Percentiles rank a stretch among this genome's conserved stretches.
Conservation (phyloP, 768 basidiomycete genomes). For the Phylloporus arenicola region DNA sequence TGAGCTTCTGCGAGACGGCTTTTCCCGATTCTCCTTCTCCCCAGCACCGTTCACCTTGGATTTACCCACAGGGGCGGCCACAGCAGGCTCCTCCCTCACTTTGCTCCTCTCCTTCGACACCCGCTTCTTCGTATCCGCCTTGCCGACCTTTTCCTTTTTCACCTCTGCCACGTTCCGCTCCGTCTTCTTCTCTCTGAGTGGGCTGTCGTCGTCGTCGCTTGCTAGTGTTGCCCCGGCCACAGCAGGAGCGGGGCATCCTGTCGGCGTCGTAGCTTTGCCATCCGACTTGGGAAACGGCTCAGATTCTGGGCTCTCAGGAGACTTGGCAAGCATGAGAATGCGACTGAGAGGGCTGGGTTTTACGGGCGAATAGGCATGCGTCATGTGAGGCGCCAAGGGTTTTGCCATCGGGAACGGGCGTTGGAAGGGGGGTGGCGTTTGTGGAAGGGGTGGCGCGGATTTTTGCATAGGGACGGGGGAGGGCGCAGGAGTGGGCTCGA, state of each 20-base stretch:
- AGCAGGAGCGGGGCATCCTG: slow-evolving; percentile 19
- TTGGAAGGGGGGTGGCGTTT: slow-evolving; percentile 24
- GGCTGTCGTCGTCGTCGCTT: slow-evolving; percentile 48
- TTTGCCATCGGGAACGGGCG: slow-evolving; percentile 68
- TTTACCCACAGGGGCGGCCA: slow-evolving; percentile 18
- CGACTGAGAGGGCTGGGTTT: slow-evolving; percentile 78
- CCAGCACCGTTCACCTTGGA: slow-evolving; percentile 27
- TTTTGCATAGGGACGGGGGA: slow-evolving; percentile 4
- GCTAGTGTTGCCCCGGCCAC: slow-evolving; percentile 7
- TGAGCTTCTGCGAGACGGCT: slow-evolving; percentile 29
- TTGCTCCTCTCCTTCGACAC: slow-evolving; percentile 40
- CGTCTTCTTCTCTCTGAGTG: slow-evolving; percentile 47
- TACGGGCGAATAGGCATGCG: slow-evolving; percentile 76
- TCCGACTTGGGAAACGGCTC: slow-evolving; percentile 1
- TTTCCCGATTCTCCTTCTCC: slow-evolving; percentile 34
- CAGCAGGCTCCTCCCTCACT: slow-evolving; percentile 22
- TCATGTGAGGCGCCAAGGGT: slow-evolving; percentile 62
- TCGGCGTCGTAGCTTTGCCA: slow-evolving; percentile 21
- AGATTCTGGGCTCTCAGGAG: slow-evolving; percentile 40
- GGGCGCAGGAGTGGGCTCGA: slow-evolving; percentile 14
- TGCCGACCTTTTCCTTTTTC: slow-evolving; percentile 10
- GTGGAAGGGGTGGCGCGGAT: slow-evolving; percentile 4
- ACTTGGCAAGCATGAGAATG: slow-evolving; percentile 66
- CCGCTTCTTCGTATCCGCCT: slow-evolving; percentile 23
- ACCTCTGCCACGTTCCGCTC: slow-evolving; percentile 25